Evolutionary conservation across 495 filamentous ascomycete genomes (phyloP), one percentile per base, ranked within the genome.

Genomic region (Penicillium tannophilum): DNA sequence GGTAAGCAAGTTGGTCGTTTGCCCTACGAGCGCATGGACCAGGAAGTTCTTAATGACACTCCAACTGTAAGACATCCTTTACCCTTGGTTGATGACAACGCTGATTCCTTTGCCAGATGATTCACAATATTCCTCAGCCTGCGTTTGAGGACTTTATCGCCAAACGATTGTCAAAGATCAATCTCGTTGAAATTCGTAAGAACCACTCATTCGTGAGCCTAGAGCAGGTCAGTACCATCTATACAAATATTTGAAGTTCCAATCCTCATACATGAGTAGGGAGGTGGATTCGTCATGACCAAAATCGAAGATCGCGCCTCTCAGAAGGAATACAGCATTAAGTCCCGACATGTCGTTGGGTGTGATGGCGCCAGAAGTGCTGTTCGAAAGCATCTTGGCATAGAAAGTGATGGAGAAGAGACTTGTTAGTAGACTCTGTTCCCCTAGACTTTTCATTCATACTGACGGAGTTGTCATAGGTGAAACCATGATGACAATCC

Each of bases 401-500:
- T 79, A 12, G 56, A 66, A 20, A 68, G 67, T 55, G 74, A 79
- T 33, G 74, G 74, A 35, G 76, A 75, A 52, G 73, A 72, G 14
- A 50, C 55, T 19, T 52, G 55, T 58, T 1, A 31, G 45, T 58
- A 44, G n/a, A 10, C 12, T 8, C 30, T 20, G 4, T 1, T 30
- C 65, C n/a, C 66, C 66, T 72, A 35, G 56, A 66, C 52, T 30
- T 47, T 23, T 47, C 12, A 30, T 42, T 61, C 6, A 43, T 31
- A 30, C 39, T 54, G 16, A 53, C 20, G 9, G 3, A 23, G 20
- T 23, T 23, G 23, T n/a, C 6, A 24, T 17, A 69, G 72, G 72
- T 53, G 66, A 79, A 45, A 73, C 70, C 1, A 79, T 79, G 76
- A 76, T 79, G 76, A 79, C 76, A 7, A 79, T 79, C 35, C 73